A percentile compares a stretch with the other conserved stretches of the same genome.
phyloP scores from a whole-genome alignment of 2,329 filamentous ascomycete genomes.

The Aspergillus transmontanensis region DNA sequence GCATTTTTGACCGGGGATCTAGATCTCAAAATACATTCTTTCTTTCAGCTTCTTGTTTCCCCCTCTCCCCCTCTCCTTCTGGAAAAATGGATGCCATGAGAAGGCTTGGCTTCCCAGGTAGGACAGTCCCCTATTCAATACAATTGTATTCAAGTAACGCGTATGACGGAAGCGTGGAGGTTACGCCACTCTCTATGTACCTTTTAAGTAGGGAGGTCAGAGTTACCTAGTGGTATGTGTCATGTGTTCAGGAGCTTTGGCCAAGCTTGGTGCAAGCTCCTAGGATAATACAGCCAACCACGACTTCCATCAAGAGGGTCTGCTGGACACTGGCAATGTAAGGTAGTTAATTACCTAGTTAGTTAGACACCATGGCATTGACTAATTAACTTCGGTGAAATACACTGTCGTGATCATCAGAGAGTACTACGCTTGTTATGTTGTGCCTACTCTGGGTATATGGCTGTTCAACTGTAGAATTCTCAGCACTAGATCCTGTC shows the following conservation, averaged over 20 bases:
- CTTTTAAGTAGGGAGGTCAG: neutral
- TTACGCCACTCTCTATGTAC: neutral
- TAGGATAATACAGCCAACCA: neutral
- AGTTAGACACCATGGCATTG: neutral
- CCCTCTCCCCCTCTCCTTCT: neutral
- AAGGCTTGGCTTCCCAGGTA: neutral
- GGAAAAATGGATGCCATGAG: neutral
- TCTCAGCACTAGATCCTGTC: neutral
- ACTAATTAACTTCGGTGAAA: neutral
- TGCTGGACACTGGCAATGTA: neutral
- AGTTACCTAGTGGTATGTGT: neutral
- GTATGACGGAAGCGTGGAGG: neutral
- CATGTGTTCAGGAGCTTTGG: constrained; percentile 1
- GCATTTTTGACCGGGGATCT: constrained; percentile 17
- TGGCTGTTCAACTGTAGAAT: neutral
- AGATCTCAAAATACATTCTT: constrained; percentile 12
- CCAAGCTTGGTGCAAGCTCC: neutral
- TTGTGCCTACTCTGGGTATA: neutral
- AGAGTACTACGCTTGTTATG: neutral
- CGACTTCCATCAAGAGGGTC: neutral
- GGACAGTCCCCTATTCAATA: neutral
- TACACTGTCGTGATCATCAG: neutral
- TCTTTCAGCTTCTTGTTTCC: neutral
- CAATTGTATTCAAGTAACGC: neutral
- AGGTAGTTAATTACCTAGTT: neutral